These are phyloP conservation scores for Nakazawaea pomicola DNA, from an alignment of 805 yeast species.

Conservation along the genomic window DNA sequence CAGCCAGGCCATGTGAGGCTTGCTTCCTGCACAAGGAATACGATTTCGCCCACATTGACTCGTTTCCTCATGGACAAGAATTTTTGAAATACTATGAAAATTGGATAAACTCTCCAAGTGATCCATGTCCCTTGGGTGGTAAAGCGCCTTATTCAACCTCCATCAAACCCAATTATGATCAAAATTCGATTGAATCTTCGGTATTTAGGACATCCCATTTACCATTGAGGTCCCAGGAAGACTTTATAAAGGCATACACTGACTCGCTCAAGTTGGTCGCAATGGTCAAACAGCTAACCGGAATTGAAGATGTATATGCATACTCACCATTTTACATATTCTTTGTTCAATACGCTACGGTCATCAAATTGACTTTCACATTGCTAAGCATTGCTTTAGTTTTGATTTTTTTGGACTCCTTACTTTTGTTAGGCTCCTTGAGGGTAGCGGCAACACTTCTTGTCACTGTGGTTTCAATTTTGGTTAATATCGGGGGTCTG, in stretches of 20 bases:
- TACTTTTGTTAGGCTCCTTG: constrained; percentile 61
- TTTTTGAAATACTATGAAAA: constrained; percentile 68
- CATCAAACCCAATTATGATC: constrained; percentile 37
- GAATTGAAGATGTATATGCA: constrained; percentile 61
- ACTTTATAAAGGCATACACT: constrained; percentile 75
- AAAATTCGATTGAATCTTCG: constrained; percentile 43
- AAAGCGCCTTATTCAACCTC: constrained; percentile 81
- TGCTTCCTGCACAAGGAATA: constrained; percentile 61
- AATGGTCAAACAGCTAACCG: constrained; percentile 39
- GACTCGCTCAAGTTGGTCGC: constrained; percentile 63
- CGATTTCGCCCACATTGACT: constrained; percentile 72
- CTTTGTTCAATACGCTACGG: constrained; percentile 80
- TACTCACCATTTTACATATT: constrained; percentile 91
- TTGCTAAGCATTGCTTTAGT: constrained; percentile 48
- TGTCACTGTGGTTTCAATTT: constrained; percentile 54
- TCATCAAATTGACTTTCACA: constrained; percentile 52
- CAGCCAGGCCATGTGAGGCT: constrained; percentile 65
- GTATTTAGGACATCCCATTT: constrained; percentile 76
- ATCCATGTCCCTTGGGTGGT: constrained; percentile 93
- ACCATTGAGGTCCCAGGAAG: constrained; percentile 77
- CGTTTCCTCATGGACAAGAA: constrained; percentile 68
- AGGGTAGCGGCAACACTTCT: constrained; percentile 53
- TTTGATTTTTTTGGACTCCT: constrained; percentile 45
- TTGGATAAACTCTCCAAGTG: constrained; percentile 81
- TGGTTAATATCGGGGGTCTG: constrained; percentile 72